Evolutionary conservation across 2,329 filamentous ascomycete genomes (phyloP).

Genomic region (Dendrostoma leiphaemia): DNA sequence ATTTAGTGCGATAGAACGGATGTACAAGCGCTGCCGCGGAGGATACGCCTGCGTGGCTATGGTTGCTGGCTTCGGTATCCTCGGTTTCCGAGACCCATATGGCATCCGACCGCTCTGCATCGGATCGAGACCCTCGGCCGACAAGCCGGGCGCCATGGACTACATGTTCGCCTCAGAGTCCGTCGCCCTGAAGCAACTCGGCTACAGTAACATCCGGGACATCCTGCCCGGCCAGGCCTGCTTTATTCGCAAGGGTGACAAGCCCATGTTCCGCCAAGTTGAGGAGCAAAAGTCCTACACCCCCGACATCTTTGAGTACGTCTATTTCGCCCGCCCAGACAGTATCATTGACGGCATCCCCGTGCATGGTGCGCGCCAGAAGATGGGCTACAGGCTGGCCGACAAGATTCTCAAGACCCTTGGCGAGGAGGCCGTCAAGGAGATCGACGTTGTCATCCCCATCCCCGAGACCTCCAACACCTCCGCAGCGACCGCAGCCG

Average conservation of each 20-base stretch:
- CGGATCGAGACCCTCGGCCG: conserved; percentile 68
- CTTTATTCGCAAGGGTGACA: conserved; percentile 75
- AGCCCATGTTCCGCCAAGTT: conserved; percentile 74
- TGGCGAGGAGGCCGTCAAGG: conserved; percentile 65
- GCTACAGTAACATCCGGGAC: conserved; percentile 73
- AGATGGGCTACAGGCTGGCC: conserved; percentile 82
- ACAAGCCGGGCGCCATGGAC: conserved; percentile 62
- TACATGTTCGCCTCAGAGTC: conserved; percentile 93
- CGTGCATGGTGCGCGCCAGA: conserved; percentile 77
- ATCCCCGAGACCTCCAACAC: conserved; percentile 79
- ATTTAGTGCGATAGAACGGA: conserved; percentile 68
- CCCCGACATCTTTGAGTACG: conserved; percentile 84
- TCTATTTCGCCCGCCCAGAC: conserved; percentile 85
- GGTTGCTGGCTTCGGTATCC: conserved; percentile 78
- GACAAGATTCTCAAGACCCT: conserved; percentile 67
- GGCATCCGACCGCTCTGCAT: conserved; percentile 82
- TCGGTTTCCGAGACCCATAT: conserved; percentile 75
- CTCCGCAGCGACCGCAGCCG: conserved; percentile 74
- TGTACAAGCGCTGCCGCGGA: conserved; percentile 73
- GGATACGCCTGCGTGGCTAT: conserved; percentile 83
- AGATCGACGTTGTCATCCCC: conserved; percentile 83
- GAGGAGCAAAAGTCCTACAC: conserved; percentile 67
- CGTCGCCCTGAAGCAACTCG: conserved; percentile 77
- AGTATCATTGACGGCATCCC: conserved; percentile 84
- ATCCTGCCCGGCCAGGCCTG: conserved; percentile 83